Evolutionary conservation across 1,139 yeast species (phyloP), one percentile per base, ranked within the genome.

Genomic region (Eremothecium coryli): DNA sequence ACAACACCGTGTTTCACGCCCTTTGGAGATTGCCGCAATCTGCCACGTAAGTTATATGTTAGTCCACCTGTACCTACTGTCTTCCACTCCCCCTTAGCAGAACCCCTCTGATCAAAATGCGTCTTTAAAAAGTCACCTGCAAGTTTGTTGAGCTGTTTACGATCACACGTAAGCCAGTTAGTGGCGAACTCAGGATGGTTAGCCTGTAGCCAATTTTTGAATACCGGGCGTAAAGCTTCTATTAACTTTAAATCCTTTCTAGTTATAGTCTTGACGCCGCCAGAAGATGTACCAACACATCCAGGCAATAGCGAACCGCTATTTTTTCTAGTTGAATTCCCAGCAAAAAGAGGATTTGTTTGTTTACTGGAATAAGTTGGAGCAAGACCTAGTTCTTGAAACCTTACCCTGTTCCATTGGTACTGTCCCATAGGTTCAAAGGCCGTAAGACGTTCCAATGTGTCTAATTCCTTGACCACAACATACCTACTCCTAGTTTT

Each of bases 31-130:
- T 79, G 82, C 42, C 67, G 56, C 32, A 84, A 64, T 54, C 86
- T 70, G 5, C 95, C 95, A 44, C 70, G 71, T 45, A 80, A 70
- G 32, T 68, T 69, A 51, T 84, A 85, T 2, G 84, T 71, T 40
- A 81, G 65, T 10, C 93, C 93, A 29, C 79, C 93, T 8, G 80
- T 73, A 26, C 85, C 90, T 39, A 77, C 71, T 30, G 73, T 56
- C 36, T 54, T 58, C 26, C 48, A 37, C 17, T 39, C 31, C 12
- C 30, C 22, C n/a, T 16, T 11, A n/a, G 12, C 22, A 18, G 14
- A 27, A 20, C 35, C 35, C 26, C 35, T 40, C 10, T 43, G 34
- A 26, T 42, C 42, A 41, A 51, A 42, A 12, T 40, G 34, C 16
- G 44, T 41, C 23, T 52, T 49, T 28, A 69, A 40, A 41, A 65